Base-by-base conservation (phyloP, 108 stramenopile species). In the Nannochloropsis salina region DNA sequence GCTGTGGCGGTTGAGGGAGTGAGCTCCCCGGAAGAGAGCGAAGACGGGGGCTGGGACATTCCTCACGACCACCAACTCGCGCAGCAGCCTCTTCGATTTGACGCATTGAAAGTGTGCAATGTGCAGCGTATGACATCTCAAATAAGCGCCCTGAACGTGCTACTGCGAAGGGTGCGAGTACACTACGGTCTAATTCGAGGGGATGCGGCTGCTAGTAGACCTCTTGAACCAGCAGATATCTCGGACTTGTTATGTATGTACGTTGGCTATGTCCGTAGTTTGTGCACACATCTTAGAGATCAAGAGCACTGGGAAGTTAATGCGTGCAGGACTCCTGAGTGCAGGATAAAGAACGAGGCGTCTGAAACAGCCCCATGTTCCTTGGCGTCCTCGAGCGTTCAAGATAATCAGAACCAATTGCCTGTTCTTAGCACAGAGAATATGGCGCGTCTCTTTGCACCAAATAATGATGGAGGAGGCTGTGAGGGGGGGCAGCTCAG, bases 1-100 rank as follows among this genome's bases (percentile, higher is more conserved):
- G 61, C 61, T 15, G 61, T 74, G 61, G 61, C 61, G 61, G 20
- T 74, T 74, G 61, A 74, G 61, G 61, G 61, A 3, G 20, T 6
- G 61, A 74, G 15, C 20, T n/a, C 61, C 15, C 61, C n/a, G 15
- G 61, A 74, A 15, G 61, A 74, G 61, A 31, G 31, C 31, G 31
- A 31, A 31, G 61, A 74, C 20, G 61, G 61, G 15, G 61, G 61
- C 20, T 4, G 15, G 8, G 61, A 74, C 4, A n/a, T n/a, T 15
- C 20, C 20, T 15, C 61, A 74, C 20, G 61, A 74, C n/a, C 20
- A n/a, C 15, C 61, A 4, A n/a, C 31, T 31, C 31, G 31, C 31
- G 31, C 61, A 74, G 61, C 61, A 74, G 61, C 61, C 61, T 74
- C n/a, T 74, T 15, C n/a, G 61, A n/a, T 15, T 74, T n/a, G 61